Evolutionary conservation across 2,329 filamentous ascomycete species (phyloP).

Genomic region (Penicillium sp.): DNA sequence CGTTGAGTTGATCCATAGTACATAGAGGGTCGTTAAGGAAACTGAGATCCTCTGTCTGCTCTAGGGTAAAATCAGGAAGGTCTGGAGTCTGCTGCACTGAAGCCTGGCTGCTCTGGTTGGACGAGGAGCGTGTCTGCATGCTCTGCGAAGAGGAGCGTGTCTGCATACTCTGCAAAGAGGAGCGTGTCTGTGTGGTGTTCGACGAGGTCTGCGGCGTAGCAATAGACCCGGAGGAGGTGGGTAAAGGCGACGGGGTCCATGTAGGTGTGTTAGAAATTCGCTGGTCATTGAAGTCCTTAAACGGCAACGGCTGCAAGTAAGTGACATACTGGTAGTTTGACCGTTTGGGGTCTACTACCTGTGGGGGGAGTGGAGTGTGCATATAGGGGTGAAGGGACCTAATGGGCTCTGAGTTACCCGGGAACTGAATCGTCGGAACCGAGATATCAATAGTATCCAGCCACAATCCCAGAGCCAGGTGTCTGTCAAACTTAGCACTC

Average conservation of each 20-base stretch:
- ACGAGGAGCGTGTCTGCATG: background rate
- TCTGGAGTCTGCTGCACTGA: background rate
- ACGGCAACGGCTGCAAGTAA: conserved; percentile 6
- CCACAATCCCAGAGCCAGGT: background rate
- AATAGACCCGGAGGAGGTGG: background rate
- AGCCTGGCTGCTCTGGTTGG: background rate
- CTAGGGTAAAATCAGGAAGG: background rate
- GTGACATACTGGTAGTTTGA: conserved; percentile 8
- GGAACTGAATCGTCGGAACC: background rate
- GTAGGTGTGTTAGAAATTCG: background rate
- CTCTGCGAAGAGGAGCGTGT: background rate
- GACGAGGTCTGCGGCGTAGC: background rate
- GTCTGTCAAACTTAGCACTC: background rate
- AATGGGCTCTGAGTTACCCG: background rate
- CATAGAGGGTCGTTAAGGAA: background rate
- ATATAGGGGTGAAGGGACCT: background rate
- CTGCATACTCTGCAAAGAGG: background rate
- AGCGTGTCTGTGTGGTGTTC: background rate
- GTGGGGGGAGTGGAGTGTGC: background rate
- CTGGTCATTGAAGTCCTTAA: background rate
- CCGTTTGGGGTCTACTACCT: background rate
- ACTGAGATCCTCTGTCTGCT: background rate
- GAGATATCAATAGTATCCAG: conserved; percentile 1
- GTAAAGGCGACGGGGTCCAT: background rate
- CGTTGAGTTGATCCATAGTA: background rate